Conservation (phyloP, 208 protist genomes). For the Novymonas esmeraldas region DNA sequence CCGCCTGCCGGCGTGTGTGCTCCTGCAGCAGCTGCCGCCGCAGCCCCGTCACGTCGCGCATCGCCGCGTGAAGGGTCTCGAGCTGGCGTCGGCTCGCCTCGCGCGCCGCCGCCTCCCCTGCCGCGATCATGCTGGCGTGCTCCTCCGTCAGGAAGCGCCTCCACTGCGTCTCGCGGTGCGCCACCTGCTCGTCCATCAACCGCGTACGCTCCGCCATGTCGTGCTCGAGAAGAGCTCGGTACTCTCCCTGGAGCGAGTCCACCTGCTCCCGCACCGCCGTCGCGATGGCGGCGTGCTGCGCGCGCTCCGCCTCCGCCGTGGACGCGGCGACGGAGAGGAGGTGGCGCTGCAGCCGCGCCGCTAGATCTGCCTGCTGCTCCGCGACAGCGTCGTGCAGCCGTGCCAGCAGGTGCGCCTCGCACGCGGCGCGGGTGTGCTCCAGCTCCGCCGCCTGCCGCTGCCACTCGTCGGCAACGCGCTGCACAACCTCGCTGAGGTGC, state of each 20-base stretch:
- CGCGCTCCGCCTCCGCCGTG: constrained; percentile 14
- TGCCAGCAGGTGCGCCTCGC: constrained; percentile 1
- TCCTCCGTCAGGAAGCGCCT: constrained; percentile 31
- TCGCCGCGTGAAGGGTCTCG: constrained; percentile 49
- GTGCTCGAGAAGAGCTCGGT: constrained; percentile 45
- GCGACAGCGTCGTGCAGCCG: constrained; percentile 5
- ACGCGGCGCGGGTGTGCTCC: constrained; percentile 20
- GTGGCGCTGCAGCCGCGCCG: constrained; percentile 5
- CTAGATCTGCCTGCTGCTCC: constrained; percentile 10
- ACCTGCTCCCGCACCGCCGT: constrained; percentile 45
- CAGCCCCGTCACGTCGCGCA: constrained; percentile 56
- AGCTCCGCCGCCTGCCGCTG: constrained; percentile 14
- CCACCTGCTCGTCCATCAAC: constrained; percentile 44
- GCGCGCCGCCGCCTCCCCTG: constrained; percentile 13
- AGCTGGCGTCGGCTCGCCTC: constrained; percentile 35
- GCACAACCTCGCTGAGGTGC: constrained; percentile 19
- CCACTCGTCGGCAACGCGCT: constrained; percentile 25
- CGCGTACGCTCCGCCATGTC: constrained; percentile 37
- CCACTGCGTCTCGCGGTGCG: constrained; percentile 37
- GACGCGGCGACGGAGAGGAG: not conserved
- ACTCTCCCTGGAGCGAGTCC: constrained; percentile 47
- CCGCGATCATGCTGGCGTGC: constrained; percentile 23
- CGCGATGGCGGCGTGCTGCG: constrained; percentile 26
- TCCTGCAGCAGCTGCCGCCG: constrained; percentile 46
- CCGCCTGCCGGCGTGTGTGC: constrained; percentile 40